phyloP scores from a whole-genome alignment of 2,329 filamentous ascomycete genomes.

The Arachnopeziza araneosa region DNA sequence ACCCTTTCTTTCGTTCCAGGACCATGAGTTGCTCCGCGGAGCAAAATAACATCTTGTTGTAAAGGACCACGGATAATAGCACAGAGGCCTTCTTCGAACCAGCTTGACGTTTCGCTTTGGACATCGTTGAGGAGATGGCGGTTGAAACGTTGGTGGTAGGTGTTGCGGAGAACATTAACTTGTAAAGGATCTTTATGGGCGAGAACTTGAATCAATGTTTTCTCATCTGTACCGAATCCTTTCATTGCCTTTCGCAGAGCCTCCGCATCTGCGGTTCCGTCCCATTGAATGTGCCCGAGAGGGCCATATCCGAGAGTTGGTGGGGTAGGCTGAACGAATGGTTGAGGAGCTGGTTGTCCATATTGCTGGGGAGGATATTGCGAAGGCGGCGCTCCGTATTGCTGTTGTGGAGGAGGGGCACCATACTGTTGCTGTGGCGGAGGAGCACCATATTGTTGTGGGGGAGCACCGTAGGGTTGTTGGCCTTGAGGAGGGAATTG shows the following conservation, averaged over 20 bases:
- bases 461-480: slow-evolving; percentile 9
- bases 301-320: slow-evolving; percentile 72
- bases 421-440: slow-evolving; percentile 13
- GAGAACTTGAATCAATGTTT: slow-evolving; percentile 64
- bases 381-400: background rate
- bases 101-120: slow-evolving; percentile 68
- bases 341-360: slow-evolving; percentile 28
- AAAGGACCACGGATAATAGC: slow-evolving; percentile 76
- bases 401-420: slow-evolving; percentile 25
- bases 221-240: slow-evolving; percentile 86
- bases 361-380: slow-evolving; percentile 27
- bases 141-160: slow-evolving; percentile 59
- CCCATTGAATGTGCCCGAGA: slow-evolving; percentile 62
- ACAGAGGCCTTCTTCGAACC: slow-evolving; percentile 69
- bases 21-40: slow-evolving; percentile 69
- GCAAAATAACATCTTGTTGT: slow-evolving; percentile 64
- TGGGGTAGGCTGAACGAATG: slow-evolving; percentile 47
- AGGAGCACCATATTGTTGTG: slow-evolving; percentile 9
- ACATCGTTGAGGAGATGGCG: slow-evolving; percentile 72
- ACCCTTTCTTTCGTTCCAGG: slow-evolving; percentile 80
- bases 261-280: slow-evolving; percentile 64
- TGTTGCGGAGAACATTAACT: slow-evolving; percentile 59
- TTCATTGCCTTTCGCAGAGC: slow-evolving; percentile 81
- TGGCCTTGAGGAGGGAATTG: slow-evolving; percentile 10
- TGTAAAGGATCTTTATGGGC: slow-evolving; percentile 72